Conservation (phyloP, 106 monocot species). For the Apostasia ramifera region DNA sequence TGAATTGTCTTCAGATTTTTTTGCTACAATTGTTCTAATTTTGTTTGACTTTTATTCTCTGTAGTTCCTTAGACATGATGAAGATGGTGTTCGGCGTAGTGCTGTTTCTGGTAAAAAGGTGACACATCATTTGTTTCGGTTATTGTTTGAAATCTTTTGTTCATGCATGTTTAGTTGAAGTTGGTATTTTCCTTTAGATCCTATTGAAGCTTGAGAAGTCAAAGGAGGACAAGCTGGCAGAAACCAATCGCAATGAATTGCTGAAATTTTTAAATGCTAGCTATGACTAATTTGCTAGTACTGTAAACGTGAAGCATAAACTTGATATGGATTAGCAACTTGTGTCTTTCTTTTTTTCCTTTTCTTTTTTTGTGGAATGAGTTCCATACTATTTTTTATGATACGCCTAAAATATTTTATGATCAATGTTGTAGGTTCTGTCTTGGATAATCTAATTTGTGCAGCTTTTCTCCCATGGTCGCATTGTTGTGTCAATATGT, state of each 20-base stretch:
- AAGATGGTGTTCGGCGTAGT: conserved; percentile 75
- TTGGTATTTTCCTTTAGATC: conserved; percentile 42
- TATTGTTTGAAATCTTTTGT: neutral
- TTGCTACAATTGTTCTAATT: neutral
- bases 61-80: conserved; percentile 89
- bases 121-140: neutral
- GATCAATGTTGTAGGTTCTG: no score
- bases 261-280: conserved; percentile 98
- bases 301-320: no score
- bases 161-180: neutral
- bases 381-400: no score
- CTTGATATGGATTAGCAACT: no score
- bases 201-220: conserved; percentile 87
- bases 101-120: conserved; percentile 99
- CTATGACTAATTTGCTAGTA: conserved; percentile 49
- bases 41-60: neutral
- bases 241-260: conserved; percentile 86
- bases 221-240: conserved; percentile 92
- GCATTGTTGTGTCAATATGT: no score
- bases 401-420: no score
- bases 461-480: no score
- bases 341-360: no score
- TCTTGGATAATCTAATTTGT: no score
- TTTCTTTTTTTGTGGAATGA: no score
- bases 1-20: neutral